Evolutionary conservation across 192 early-diverging fungal species (phyloP), one percentile per base, ranked within the genome.

Genomic region (Podila verticillata): DNA sequence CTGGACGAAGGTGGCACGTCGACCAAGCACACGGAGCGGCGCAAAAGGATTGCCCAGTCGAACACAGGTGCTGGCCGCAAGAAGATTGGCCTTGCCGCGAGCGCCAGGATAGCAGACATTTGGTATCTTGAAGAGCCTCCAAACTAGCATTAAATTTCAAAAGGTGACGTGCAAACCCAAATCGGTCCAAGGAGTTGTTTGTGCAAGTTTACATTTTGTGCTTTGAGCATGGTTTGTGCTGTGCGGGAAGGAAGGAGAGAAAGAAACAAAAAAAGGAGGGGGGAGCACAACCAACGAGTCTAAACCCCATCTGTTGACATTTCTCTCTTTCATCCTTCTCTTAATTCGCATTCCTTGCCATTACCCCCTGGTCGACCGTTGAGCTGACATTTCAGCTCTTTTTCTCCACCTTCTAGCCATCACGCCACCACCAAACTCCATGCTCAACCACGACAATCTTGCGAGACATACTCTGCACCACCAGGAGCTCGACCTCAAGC

Each of bases 41-140:
- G 86, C 44, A 81, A 82, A 19, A 26, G 94, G 51, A 66, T 91
- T 47, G 73, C 85, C 39, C 75, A 82, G 19, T 81, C 80, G 4
- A 63, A 56, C 17, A 61, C 71, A 26, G 57, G 58, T 4, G 44
- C 88, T 31, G 56, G 57, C 9, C 74, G 87, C 39, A 82, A 88
- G 58, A 89, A 85, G 66, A 85, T 92, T 63, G 84, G 85, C 0
- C 75, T 80, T 10, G 73, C 71, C 5, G 26, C 91, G 17, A 91
- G 88, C 48, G 83, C 88, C 47, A 87, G 80, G 22, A 24, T 94
- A 3, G 82, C 84, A 32, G 72, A 91, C 20, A 84, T 92, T 57
- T 94, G 92, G 91, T 87, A 84, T 19, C 60, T 67, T 19, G 62
- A 84, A n/a, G 44, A 81, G 26, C 89, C 88, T 51, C 32, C 28